Percentiles rank a stretch among this genome's conserved stretches.
Evolutionary conservation across 2,329 filamentous ascomycete genomes (phyloP).

Genomic region (Cladosporium oxysporum): DNA sequence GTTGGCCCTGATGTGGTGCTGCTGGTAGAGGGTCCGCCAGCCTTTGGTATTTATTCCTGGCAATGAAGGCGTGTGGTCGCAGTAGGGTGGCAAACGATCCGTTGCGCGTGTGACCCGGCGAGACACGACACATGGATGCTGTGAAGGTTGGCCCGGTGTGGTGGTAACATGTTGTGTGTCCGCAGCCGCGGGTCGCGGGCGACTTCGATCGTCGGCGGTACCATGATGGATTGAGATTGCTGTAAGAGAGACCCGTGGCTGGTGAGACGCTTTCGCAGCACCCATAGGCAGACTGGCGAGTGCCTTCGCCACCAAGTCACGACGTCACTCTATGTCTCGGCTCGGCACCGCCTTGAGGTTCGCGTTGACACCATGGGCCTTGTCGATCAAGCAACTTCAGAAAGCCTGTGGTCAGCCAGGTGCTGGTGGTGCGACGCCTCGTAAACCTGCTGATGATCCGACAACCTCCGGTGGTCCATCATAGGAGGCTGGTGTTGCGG

Average conservation of each 20-base stretch:
- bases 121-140: neutral
- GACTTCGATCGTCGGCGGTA: neutral
- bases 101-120: no score
- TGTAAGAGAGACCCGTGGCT: neutral
- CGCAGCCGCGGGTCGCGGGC: no score
- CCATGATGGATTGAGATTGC: neutral
- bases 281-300: neutral
- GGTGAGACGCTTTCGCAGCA: neutral
- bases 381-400: conserved; percentile 5
- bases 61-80: no score
- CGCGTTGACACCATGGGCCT: neutral
- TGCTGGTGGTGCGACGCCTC: conserved; percentile 2
- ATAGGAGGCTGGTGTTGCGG: conserved; percentile 1
- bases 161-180: no score
- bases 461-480: neutral
- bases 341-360: neutral
- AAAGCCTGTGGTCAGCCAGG: conserved; percentile 10
- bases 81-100: neutral
- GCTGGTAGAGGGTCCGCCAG: neutral
- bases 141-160: neutral
- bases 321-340: neutral
- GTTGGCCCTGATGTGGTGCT: neutral
- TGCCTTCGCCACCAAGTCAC: neutral
- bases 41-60: neutral
- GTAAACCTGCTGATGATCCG: conserved; percentile 12